phyloP scores from a whole-genome alignment of 768 basidiomycete species.

The Podaxis sp. region DNA sequence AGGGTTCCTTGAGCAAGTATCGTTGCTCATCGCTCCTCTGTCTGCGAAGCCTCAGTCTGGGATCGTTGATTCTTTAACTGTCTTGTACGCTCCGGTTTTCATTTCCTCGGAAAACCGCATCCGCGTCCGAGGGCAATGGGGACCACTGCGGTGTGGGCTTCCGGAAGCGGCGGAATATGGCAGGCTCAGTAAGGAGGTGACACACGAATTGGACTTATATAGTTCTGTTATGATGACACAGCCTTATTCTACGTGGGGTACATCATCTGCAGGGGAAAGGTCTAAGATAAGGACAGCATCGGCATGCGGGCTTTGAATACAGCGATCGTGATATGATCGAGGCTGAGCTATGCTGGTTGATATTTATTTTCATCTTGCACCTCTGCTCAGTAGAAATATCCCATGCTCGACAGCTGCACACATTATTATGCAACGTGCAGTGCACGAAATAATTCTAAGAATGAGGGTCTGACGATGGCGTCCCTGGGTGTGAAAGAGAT shows the following conservation, averaged over 20 bases:
- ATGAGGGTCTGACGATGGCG: background rate
- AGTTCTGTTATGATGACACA: background rate
- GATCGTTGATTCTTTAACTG: background rate
- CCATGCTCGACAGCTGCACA: background rate
- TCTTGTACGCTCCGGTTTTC: background rate
- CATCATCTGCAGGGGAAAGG: background rate
- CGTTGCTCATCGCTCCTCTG: background rate
- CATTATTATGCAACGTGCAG: too few species aligned
- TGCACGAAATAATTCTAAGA: background rate
- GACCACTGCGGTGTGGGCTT: background rate
- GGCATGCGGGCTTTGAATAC: background rate
- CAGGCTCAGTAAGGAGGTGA: background rate
- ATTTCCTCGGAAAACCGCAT: background rate
- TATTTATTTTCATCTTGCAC: background rate
- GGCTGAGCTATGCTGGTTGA: too few species aligned
- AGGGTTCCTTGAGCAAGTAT: background rate
- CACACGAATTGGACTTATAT: background rate
- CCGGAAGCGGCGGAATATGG: background rate
- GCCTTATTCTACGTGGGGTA: background rate
- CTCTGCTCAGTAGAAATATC: background rate
- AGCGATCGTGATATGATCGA: background rate
- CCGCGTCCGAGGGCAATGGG: background rate
- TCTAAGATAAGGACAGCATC: background rate
- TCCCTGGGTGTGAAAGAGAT: too few species aligned
- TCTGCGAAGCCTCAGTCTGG: background rate